Base-by-base conservation (phyloP, 2,329 filamentous ascomycete species). In the Talaromyces sp. region DNA sequence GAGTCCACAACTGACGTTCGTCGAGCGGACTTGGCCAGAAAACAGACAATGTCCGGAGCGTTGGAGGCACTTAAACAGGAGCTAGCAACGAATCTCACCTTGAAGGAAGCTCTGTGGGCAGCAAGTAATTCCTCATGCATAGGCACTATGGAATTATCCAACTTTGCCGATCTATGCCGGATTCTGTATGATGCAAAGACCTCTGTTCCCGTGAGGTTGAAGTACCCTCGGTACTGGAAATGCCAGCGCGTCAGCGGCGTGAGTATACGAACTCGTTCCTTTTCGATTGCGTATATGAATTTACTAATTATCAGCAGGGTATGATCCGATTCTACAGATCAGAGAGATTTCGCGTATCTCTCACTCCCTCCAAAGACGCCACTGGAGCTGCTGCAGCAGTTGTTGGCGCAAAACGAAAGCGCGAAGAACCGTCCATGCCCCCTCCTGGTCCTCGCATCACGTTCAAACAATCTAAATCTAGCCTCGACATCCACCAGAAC, bases 31-130 rank as follows among this genome's bases (percentile, higher is more conserved):
- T 74, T 85, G 28, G 82, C 81, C 1, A 79, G 86, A 57, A 82
- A 79, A 66, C 80, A 82, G 65, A 85, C 80, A 3, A 76, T 87
- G n/a, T 80, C 83, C 31, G 85, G 84, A 35, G 86, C 86, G 5
- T 72, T 86, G 25, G 77, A 77, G 33, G 85, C 83, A 1, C 73
- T 88, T 40, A 86, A 82, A 69, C 71, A 72, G 37, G 82, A 85
- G 59, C 67, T 88, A 18, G 75, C 75, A 2, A 69, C 74, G 6
- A 81, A 86, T 56, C 65, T 76, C 39, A 70, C 73, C 2, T 77
- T 88, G 61, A 82, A 82, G 66, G 71, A 81, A 42, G 80, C 81
- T 12, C 70, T 88, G 3, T 86, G 85, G 79, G 77, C 82, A 61
- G 85, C 85, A 2, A 79, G 85, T 67, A 80, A 77, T 58, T 83